Percentiles rank a stretch among this genome's conserved stretches.
Evolutionary conservation across 495 filamentous ascomycete genomes (phyloP).

Genomic region (Amniculicola lignicola): DNA sequence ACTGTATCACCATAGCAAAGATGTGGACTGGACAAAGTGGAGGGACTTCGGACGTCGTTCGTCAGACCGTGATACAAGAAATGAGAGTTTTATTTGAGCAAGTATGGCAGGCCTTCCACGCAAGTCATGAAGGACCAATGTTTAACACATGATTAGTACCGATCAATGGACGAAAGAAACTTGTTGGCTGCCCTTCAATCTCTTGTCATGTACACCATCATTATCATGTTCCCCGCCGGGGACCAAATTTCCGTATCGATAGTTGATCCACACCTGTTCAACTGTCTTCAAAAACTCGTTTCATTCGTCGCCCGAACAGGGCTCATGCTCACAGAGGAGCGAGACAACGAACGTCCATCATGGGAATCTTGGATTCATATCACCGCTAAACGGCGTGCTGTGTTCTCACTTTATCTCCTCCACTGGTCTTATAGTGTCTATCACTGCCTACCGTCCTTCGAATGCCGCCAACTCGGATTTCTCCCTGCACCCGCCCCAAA

Average conservation of each 20-base stretch:
- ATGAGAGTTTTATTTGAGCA: slow-evolving; percentile 34
- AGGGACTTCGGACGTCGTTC: slow-evolving; percentile 39
- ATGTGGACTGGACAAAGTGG: slow-evolving; percentile 44
- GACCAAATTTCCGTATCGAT: slow-evolving; percentile 21
- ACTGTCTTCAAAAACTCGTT: slow-evolving; percentile 35
- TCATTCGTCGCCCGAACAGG: slow-evolving; percentile 38
- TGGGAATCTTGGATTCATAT: slow-evolving; percentile 45
- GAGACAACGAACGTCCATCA: slow-evolving; percentile 34
- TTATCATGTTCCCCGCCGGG: slow-evolving; percentile 42
- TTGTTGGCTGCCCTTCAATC: slow-evolving; percentile 43
- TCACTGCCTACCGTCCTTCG: slow-evolving; percentile 38
- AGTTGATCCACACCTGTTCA: slow-evolving; percentile 33
- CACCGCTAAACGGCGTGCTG: slow-evolving; percentile 42
- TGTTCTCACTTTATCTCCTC: slow-evolving; percentile 39
- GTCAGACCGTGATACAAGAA: slow-evolving; percentile 36
- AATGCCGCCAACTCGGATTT: slow-evolving; percentile 43
- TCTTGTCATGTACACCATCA: slow-evolving; percentile 42
- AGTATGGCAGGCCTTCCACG: slow-evolving; percentile 18
- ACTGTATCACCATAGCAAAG: slow-evolving; percentile 42
- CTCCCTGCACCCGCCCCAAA: slow-evolving; percentile 44
- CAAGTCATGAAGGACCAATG: background rate
- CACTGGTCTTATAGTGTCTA: slow-evolving; percentile 46
- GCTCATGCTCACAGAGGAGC: slow-evolving; percentile 43
- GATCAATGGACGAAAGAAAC: slow-evolving; percentile 37
- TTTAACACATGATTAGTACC: slow-evolving; percentile 15